These are phyloP conservation scores for Penicillium atrosanguineum DNA, from an alignment of 495 filamentous ascomycete species.

Conservation along the genomic window DNA sequence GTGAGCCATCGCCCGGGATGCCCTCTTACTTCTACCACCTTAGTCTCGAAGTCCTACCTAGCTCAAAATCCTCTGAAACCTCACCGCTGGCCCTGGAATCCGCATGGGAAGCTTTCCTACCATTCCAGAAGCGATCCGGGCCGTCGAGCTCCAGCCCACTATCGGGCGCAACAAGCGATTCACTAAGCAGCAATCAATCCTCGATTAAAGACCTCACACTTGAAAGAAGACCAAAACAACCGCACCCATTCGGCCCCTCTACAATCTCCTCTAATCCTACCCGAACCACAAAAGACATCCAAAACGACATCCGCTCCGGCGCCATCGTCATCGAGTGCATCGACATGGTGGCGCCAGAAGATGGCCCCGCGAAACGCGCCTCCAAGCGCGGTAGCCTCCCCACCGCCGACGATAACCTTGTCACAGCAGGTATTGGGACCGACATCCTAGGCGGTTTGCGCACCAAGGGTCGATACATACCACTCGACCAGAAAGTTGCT, in stretches of 20 bases:
- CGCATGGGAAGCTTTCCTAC: conserved; percentile 41
- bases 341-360: conserved; percentile 54
- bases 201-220: neutral
- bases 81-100: conserved; percentile 31
- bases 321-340: conserved; percentile 63
- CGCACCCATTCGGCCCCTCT: conserved; percentile 13
- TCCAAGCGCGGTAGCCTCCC: conserved; percentile 9
- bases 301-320: conserved; percentile 63
- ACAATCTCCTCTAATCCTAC: conserved; percentile 6
- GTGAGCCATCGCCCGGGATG: conserved; percentile 51
- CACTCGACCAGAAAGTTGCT: conserved; percentile 69
- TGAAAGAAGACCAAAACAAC: conserved; percentile 2
- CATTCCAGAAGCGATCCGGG: conserved; percentile 35
- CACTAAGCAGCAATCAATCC: neutral
- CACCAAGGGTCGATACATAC: conserved; percentile 76
- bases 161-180: conserved; percentile 1
- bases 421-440: conserved; percentile 48
- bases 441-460: conserved; percentile 55
- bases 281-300: conserved; percentile 13
- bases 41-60: conserved; percentile 70
- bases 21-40: conserved; percentile 92
- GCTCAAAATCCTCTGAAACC: conserved; percentile 42
- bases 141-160: conserved; percentile 12
- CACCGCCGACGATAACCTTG: conserved; percentile 27
- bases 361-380: conserved; percentile 15